These are phyloP conservation scores for Rhododendron mucronatum DNA, from an alignment of 148 eudicot species.

Conservation along the genomic window DNA sequence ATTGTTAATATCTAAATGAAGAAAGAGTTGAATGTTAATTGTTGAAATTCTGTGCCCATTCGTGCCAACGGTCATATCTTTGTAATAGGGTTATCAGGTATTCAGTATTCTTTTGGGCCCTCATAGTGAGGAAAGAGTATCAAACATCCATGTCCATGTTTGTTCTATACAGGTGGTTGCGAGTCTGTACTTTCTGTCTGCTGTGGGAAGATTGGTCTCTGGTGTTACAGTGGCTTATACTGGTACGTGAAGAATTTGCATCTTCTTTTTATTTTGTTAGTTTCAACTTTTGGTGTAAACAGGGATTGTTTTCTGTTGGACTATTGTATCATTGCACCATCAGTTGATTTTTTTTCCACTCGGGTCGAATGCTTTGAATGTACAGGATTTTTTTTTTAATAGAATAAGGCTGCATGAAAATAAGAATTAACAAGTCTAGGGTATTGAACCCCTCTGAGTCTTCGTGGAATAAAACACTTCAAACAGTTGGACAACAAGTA, in stretches of 20 bases:
- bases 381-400: neutral
- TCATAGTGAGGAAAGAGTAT: neutral
- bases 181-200: slow-evolving; percentile 70
- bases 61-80: neutral
- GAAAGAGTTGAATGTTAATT: neutral
- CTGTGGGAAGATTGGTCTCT: slow-evolving; percentile 73
- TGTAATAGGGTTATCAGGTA: neutral
- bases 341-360: neutral
- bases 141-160: neutral
- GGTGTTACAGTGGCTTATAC: slow-evolving; percentile 87
- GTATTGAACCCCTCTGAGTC: neutral
- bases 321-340: neutral
- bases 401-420: neutral
- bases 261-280: neutral
- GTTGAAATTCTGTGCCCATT: neutral
- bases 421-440: neutral
- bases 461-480: neutral
- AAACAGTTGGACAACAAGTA: neutral
- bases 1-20: neutral
- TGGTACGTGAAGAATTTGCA: slow-evolving; percentile 35
- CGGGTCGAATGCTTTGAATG: neutral
- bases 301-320: neutral
- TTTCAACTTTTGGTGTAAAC: neutral
- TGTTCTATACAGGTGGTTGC: slow-evolving; percentile 54
- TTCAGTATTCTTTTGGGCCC: neutral